These are phyloP conservation scores for Trypanosoma mega DNA, from an alignment of 208 protist species.

Conservation along the genomic window DNA sequence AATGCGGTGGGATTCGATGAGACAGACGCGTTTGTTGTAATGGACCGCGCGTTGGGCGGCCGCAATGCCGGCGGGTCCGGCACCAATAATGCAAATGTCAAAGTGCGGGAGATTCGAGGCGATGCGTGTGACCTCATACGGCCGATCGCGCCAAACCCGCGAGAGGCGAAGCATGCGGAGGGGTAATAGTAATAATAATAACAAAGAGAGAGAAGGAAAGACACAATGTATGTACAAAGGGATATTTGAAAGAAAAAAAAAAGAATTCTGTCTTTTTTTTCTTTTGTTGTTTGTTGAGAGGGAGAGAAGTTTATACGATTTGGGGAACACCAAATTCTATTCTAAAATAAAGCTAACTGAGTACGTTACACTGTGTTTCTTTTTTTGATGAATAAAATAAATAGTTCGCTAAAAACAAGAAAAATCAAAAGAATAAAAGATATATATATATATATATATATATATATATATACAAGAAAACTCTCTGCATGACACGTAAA, in stretches of 20 bases:
- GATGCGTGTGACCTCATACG: conserved; percentile 42
- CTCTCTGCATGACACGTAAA: too few species aligned
- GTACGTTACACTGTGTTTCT: too few species aligned
- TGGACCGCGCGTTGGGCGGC: conserved; percentile 54
- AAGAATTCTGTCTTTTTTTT: background rate
- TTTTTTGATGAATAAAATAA: background rate
- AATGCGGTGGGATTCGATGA: conserved; percentile 50
- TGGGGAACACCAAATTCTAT: too few species aligned
- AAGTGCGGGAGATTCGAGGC: conserved; percentile 51
- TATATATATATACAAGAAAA: too few species aligned
- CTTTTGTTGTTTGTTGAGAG: background rate
- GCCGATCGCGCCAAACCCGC: conserved; percentile 20
- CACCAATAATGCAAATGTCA: conserved; percentile 74
- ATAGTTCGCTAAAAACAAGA: background rate
- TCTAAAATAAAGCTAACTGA: too few species aligned
- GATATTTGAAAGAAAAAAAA: background rate
- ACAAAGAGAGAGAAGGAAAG: background rate
- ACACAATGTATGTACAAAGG: conserved; percentile 12
- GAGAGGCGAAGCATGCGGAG: conserved; percentile 28
- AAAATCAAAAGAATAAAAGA: background rate
- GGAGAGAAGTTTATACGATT: too few species aligned
- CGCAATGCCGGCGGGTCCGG: conserved; percentile 57
- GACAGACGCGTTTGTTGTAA: conserved; percentile 57
- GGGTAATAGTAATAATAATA: background rate
- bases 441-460: too few species aligned